Base-by-base conservation (phyloP, 2,329 filamentous ascomycete species). In the Talaromyces sp. region DNA sequence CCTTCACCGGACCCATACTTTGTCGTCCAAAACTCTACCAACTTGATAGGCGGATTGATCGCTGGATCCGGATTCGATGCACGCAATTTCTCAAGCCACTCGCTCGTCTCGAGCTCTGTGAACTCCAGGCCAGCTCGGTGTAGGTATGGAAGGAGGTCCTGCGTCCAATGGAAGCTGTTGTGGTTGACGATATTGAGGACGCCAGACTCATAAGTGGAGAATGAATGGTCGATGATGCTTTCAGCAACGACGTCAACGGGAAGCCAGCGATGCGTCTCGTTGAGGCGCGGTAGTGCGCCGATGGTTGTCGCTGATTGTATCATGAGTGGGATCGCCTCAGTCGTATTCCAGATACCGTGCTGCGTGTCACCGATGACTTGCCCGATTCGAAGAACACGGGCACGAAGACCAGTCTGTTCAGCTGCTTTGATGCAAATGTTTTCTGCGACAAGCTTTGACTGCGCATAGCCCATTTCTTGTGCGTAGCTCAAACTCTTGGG, bases 261-360 rank as follows among this genome's bases (percentile, higher is more conserved):
- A 1, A 82, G 68, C 81, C 81, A 83, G 47, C 72, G 72, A 17
- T 68, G 69, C n/a, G 72, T 72, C 64, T 85, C 83, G 2, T 79
- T 72, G 1, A 87, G 73, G 10, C 72, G 71, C 2, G 84, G 84
- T 3, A 86, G 72, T 0, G 76, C 73, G 0, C 80, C 80, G 1
- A 81, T 76, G 0, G 82, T 80, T 1, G 71, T 71, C 0, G 81
- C 81, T 1, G 76, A 80, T 38, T 80, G 81, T 0, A 87, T 72
- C 71, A 86, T 80, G 49, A 86, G 69, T 0, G 85, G 82, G 25
- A 85, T 84, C 0, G 83, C 84, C 67, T 86, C 84, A 0, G 76
- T 80, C 3, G 72, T 71, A 68, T 84, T 85, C 85, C 84, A 86
- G 2, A 82, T 69, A 1, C 83, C 84, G n/a, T 75, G 67, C 1